A percentile compares a stretch with the other conserved stretches of the same genome.
These are phyloP conservation scores for Diaporthe longicolla DNA, from an alignment of 2,329 filamentous ascomycete species.

Conservation along the genomic window DNA sequence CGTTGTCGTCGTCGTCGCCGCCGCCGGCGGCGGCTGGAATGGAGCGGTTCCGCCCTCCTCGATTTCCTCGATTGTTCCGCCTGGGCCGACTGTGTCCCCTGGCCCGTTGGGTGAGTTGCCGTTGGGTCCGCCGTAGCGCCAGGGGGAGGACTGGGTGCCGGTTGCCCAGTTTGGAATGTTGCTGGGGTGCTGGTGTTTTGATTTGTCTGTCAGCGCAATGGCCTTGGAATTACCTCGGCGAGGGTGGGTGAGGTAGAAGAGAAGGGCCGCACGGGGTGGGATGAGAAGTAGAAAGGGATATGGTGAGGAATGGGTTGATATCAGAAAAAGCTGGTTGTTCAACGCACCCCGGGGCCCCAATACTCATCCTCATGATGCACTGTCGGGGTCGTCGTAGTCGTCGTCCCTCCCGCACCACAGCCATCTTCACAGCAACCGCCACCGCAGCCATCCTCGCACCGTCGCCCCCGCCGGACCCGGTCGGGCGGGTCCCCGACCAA, in stretches of 20 bases:
- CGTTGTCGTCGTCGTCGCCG: too few species aligned
- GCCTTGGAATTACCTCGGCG: not conserved
- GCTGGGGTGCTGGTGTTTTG: not conserved
- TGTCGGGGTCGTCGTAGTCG: constrained; percentile 27
- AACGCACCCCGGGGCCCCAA: constrained; percentile 36
- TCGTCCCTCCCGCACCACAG: not conserved
- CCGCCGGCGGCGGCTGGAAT: not conserved
- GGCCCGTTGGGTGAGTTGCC: not conserved
- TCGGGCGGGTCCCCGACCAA: constrained; percentile 33
- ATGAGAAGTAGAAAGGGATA: not conserved
- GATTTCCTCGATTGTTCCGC: constrained; percentile 32
- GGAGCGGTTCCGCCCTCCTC: constrained; percentile 33
- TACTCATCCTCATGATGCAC: constrained; percentile 38
- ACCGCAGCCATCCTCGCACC: not conserved
- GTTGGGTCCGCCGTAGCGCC: constrained; percentile 34
- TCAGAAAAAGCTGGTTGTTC: not conserved
- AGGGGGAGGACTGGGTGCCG: constrained; percentile 5
- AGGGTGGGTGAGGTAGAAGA: too few species aligned
- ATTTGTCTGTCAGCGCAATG: not conserved
- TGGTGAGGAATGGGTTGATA: too few species aligned
- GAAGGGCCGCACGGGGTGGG: not conserved
- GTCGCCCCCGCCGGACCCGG: not conserved
- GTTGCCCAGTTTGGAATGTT: constrained; percentile 15
- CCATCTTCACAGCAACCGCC: not conserved
- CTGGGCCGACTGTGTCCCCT: constrained; percentile 14